Conservation (phyloP, 495 filamentous ascomycete species). For the Neurospora africana region DNA sequence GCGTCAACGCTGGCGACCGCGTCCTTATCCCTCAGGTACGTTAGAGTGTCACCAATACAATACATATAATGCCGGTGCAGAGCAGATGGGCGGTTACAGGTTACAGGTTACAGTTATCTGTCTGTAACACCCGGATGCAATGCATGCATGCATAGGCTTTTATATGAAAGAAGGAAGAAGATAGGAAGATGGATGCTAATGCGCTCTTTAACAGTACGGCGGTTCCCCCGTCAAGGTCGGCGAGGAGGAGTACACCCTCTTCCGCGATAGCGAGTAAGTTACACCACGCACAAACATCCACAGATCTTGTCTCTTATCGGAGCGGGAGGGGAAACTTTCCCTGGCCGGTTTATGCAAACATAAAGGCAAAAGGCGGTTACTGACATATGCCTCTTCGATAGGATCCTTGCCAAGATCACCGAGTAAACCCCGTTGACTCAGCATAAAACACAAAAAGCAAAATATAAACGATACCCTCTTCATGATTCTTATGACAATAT, state of each 20-base stretch:
- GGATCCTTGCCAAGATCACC: slow-evolving; percentile 82
- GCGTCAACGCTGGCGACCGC: slow-evolving; percentile 74
- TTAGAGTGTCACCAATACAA: slow-evolving; percentile 1
- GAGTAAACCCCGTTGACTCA: slow-evolving; percentile 42
- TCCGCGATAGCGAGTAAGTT: slow-evolving; percentile 92
- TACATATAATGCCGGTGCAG: background rate
- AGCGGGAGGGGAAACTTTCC: background rate
- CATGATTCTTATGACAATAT: slow-evolving; percentile 21
- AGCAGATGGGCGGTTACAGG: background rate
- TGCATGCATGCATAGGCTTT: background rate
- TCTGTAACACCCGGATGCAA: background rate
- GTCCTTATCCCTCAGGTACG: slow-evolving; percentile 95
- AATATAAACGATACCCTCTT: slow-evolving; percentile 25
- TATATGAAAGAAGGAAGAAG: background rate
- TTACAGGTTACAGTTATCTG: slow-evolving; percentile 5
- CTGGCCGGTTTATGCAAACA: background rate
- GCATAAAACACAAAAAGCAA: background rate
- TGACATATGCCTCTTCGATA: slow-evolving; percentile 26
- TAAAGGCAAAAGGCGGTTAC: background rate
- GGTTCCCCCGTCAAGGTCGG: slow-evolving; percentile 94
- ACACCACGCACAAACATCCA: background rate
- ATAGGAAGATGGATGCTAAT: slow-evolving; percentile 22
- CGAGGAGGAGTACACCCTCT: slow-evolving; percentile 90
- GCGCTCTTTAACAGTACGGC: slow-evolving; percentile 56
- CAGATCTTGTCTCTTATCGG: background rate